Evolutionary conservation across 257 asterid species (phyloP).

Genomic region (Parsonsia alboflavescens): DNA sequence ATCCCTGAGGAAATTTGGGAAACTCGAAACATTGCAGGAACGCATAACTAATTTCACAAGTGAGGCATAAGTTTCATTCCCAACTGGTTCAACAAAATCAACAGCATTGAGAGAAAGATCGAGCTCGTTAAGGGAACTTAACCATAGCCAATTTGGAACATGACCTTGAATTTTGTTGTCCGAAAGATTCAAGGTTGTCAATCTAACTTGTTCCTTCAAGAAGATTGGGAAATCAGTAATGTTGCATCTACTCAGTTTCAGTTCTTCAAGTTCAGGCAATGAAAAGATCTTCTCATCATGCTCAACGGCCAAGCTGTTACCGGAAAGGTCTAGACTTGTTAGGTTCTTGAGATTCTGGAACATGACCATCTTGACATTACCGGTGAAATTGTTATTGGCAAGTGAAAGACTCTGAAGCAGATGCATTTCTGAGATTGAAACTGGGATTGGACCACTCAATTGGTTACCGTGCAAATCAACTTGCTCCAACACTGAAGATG

Average conservation of each 20-base stretch:
- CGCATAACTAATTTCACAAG: neutral
- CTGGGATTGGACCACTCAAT: conserved; percentile 18
- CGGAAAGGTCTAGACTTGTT: conserved; percentile 4
- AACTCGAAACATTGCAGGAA: neutral
- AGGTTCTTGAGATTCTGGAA: neutral
- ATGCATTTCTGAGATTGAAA: conserved; percentile 7
- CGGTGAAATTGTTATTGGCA: conserved; percentile 14
- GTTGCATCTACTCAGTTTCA: neutral
- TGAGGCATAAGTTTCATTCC: neutral
- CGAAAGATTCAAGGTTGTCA: conserved; percentile 20
- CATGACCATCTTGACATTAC: conserved; percentile 3
- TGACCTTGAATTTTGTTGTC: conserved; percentile 33
- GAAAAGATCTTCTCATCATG: neutral
- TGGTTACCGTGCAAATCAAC: conserved; percentile 35
- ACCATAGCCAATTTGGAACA: neutral
- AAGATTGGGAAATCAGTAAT: neutral
- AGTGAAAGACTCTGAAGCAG: conserved; percentile 2
- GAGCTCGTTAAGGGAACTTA: neutral
- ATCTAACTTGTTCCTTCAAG: conserved; percentile 9
- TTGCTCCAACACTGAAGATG: conserved; percentile 26
- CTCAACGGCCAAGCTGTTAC: conserved; percentile 13
- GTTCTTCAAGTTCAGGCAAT: neutral
- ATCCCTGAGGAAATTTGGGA: conserved; percentile 21
- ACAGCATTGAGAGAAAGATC: neutral
- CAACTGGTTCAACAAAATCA: conserved; percentile 4